Base-by-base conservation (phyloP, 202 grass and related monocot species). In the Panicum hallii region DNA sequence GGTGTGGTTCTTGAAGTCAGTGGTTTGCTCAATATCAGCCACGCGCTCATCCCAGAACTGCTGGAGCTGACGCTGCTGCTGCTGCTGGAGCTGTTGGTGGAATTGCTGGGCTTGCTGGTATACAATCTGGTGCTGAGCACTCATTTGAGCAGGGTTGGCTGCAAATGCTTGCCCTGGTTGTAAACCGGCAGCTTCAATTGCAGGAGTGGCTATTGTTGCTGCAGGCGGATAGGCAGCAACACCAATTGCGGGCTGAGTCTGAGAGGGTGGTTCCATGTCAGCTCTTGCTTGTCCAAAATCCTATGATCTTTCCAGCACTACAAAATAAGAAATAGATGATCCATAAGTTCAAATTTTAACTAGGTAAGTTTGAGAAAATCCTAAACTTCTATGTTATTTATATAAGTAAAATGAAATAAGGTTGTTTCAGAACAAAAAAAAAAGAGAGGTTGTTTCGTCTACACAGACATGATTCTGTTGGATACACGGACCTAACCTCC, bases 1-100 rank as follows among this genome's bases (percentile, higher is more conserved):
- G 57, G 54, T 94, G 68, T 97, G 95, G 78, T 94, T 93, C 85
- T 97, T 97, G 90, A 93, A 97, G 63, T 97, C 92, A 47, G 78
- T 80, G 7, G 83, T 82, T 40, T 91, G 87, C 56, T 93, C 92
- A 45, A 94, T 94, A 69, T 97, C 95, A 19, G 84, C 49, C 87
- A 97, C 53, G 73, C 89, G 95, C 44, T 86, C 84, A 22, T 82
- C 82, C 95, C 90, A 97, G 82, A 97, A 94, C 70, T 88, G 63
- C 85, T 84, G 63, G 22, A 91, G 95, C 36, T 93, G 91, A 62
- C 86, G 74, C 32, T 94, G 86, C 13, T 88, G 88, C 74, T 94
- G 90, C 49, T 92, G 77, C 55, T 90, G 89, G 68, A 87, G 81
- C 63, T 84, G 85, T 19, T 80, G 96, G 76, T 89, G 90, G 63